Base-by-base conservation (phyloP, 1,284 basidiomycete species). In the Wolfiporia cocos region DNA sequence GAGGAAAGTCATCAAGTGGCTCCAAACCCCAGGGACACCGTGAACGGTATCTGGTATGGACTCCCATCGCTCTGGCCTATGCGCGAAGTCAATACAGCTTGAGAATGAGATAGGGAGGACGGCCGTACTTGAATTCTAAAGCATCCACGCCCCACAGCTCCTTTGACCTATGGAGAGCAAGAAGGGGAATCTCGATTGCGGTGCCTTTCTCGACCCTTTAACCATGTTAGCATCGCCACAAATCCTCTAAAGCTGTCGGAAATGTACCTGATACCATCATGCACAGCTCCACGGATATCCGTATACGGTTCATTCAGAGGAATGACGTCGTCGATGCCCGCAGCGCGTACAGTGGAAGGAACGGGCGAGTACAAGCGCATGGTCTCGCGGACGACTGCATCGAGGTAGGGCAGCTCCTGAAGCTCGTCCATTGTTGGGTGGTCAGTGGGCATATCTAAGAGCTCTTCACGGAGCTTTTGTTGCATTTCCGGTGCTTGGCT, bases 331-430 rank as follows among this genome's bases (percentile, higher is more conserved):
- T 86, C 80, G 36, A 71, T 62, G 29, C 54, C 58, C 0, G 71
- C 70, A 7, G 71, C 60, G 3, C 86, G 72, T 15, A 73, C 55
- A 0, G 77, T 78, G 2, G 53, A 56, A 0, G 77, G 64, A 0
- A 86, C 80, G 2, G 86, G 85, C 0, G 78, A 52, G 49, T 82
- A 68, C 7, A 89, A 50, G 14, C 89, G 73, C 21, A 92, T 63
- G 0, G 72, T 69, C 61, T 92, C 90, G 21, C 81, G 73, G 3
- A 86, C 68, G 14, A 89, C 79, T n/a, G 65, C 63, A 48, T 84
- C 81, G 11, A 83, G 75, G 50, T 81, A 82, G 1, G 72, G 70
- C 9, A 84, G 63, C 1, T 66, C 59, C 43, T 73, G 70, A 15
- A 84, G 65, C 38, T 81, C 69, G 18, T 82, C 81, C 74, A 80